Base-by-base conservation (phyloP, 2,329 filamentous ascomycete species). In the Elsinoe fawcettii region DNA sequence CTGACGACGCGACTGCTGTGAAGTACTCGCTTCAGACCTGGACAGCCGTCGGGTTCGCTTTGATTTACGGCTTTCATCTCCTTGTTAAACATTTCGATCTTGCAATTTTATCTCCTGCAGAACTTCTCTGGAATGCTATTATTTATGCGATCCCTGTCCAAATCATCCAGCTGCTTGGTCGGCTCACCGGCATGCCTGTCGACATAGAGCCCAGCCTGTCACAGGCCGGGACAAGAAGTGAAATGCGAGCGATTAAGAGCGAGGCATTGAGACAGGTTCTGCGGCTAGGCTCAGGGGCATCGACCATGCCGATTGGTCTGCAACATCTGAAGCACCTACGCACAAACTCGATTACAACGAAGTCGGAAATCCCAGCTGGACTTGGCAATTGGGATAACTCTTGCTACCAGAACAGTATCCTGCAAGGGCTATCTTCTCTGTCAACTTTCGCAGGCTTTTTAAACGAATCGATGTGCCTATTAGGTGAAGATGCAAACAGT, bases 371-470 rank as follows among this genome's bases (percentile, higher is more conserved):
- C 11, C 76, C 76, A 12, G 68, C 76, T 1, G 93, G 93, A 0
- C 74, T 97, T 55, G 90, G 89, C 8, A 99, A 99, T 69, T 86
- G 85, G 74, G 89, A 95, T 74, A 96, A 96, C 69, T 96, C 90
- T 1, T 97, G 93, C 75, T 99, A 95, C 70, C 93, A 97, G 71
- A 99, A 99, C 71, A 96, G 91, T 68, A 86, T 96, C 18, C 82
- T 99, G 9, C 69, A 73, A 61, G 76, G 75, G 27, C 66, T 97
- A 41, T 85, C 91, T 1, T 86, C 91, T 3, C 76, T 97, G 27
- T 79, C 80, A 16, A 80, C 85, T 3, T 75, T 97, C 27, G 80
- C 61, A 51, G 14, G 43, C 23, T 61, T 58, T 30, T 49, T 64
- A 30, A 36, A 60, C 30, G 51, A 53, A 7, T 60, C 65, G 7